Evolutionary conservation across 352 stramenopile genomes (phyloP), one percentile per base, ranked within the genome.

Genomic region (Peronospora farinosa): DNA sequence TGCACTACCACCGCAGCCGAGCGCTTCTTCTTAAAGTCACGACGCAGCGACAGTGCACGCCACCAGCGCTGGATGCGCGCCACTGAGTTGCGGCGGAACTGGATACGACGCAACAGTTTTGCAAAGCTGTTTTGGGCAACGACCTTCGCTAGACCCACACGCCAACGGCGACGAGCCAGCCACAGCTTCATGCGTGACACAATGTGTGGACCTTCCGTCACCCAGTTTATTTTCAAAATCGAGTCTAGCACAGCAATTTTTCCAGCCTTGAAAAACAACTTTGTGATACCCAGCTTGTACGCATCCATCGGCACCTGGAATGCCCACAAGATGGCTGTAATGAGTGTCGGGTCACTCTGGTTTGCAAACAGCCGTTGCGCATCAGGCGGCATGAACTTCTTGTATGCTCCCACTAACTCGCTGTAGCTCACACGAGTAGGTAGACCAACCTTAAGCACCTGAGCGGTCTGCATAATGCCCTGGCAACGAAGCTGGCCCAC

Each of bases 201-300:
- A 43, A 93, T 91, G 74, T 82, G 86, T 25, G 78, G 76, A 11
- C 82, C 82, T 72, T 90, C 86, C 49, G 85, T 86, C 41, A 82
- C 83, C 83, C 87, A 89, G 47, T 92, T 76, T n/a, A 92, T 75
- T 57, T 89, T 89, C 28, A 96, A 57, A 11, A 96, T 73, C 25
- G 84, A 82, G 55, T 95, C 81, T n/a, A 96, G 57, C 8, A 88
- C 67, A 33, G 86, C 78, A 35, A 96, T 95, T 57, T 95, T 91
- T 43, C 87, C 87, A 3, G 86, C 88, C 67, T 92, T 93, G 65
- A 96, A 96, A 62, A 96, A 96, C 9, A 96, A 67, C 52, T 90
- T 89, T 8, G 87, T 96, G 25, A 79, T 77, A 59, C 87, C 87
- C 13, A 96, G 67, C 28, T 81, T 81, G 67, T 95, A 96, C 10